These are phyloP conservation scores for Bonnemaisonia californica DNA, from an alignment of 31 red algal genomes.

Conservation along the genomic window DNA sequence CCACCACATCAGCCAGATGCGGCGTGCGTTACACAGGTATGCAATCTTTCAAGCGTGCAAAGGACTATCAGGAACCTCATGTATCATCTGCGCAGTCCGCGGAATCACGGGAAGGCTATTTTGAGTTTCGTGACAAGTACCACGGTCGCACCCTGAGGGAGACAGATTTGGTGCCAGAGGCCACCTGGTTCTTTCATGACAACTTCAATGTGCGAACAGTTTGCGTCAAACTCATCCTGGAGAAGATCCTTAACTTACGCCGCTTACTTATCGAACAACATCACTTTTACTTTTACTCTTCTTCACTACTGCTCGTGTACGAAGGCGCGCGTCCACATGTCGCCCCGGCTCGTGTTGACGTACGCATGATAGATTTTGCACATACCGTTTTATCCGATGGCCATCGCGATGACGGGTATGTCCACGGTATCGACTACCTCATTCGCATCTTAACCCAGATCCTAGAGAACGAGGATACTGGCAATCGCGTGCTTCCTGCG, in stretches of 20 bases:
- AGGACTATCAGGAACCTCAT: neutral
- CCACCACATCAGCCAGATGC: constrained; percentile 66
- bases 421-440: constrained; percentile 69
- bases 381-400: constrained; percentile 78
- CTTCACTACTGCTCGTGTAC: constrained; percentile 89
- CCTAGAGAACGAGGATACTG: constrained; percentile 7
- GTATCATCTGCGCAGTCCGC: neutral
- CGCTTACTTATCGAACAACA: constrained; percentile 15
- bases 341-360: constrained; percentile 47
- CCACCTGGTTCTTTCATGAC: constrained; percentile 82
- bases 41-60: constrained; percentile 76
- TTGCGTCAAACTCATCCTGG: constrained; percentile 20
- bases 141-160: constrained; percentile 70
- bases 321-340: constrained; percentile 53
- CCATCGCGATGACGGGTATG: constrained; percentile 73
- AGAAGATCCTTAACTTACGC: constrained; percentile 8
- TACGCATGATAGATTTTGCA: constrained; percentile 98
- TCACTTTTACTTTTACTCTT: constrained; percentile 93
- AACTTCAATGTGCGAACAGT: constrained; percentile 34
- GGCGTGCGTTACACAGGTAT: constrained; percentile 92
- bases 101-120: constrained; percentile 1
- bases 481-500: neutral
- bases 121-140: constrained; percentile 57
- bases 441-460: constrained; percentile 42
- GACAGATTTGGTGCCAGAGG: constrained; percentile 61